Conservation (phyloP, 2,329 filamentous ascomycete species). For the Alternaria sp. region DNA sequence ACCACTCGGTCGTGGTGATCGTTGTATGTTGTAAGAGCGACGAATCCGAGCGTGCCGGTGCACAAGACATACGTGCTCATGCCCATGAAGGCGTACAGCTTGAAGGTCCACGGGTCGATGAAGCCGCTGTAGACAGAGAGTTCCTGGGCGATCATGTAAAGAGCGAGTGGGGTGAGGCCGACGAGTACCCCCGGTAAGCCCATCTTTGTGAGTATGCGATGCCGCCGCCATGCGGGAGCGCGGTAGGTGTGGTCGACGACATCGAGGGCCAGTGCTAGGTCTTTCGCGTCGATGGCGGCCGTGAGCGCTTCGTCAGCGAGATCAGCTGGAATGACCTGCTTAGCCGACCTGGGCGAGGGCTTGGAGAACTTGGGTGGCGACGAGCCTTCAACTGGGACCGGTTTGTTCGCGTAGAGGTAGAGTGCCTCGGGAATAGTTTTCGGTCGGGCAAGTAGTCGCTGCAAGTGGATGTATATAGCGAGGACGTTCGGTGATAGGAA, state of each 20-base stretch:
- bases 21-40: slow-evolving; percentile 85
- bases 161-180: slow-evolving; percentile 67
- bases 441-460: slow-evolving; percentile 73
- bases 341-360: slow-evolving; percentile 71
- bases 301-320: slow-evolving; percentile 77
- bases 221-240: slow-evolving; percentile 68
- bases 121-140: slow-evolving; percentile 71
- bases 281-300: slow-evolving; percentile 77
- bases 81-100: slow-evolving; percentile 77
- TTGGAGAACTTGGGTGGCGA: slow-evolving; percentile 50
- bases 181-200: slow-evolving; percentile 65
- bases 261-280: slow-evolving; percentile 77
- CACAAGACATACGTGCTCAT: slow-evolving; percentile 84
- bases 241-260: slow-evolving; percentile 74
- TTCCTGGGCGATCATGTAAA: slow-evolving; percentile 73
- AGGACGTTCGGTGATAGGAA: slow-evolving; percentile 79
- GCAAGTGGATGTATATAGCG: slow-evolving; percentile 75
- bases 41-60: slow-evolving; percentile 79
- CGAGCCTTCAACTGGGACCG: slow-evolving; percentile 67
- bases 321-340: slow-evolving; percentile 73
- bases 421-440: slow-evolving; percentile 81
- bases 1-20: slow-evolving; percentile 95
- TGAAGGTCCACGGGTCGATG: slow-evolving; percentile 79
- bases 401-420: slow-evolving; percentile 82
- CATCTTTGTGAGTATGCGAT: slow-evolving; percentile 70